Conservation (phyloP, 2,329 filamentous ascomycete genomes). For the Aspergillus uvarum region DNA sequence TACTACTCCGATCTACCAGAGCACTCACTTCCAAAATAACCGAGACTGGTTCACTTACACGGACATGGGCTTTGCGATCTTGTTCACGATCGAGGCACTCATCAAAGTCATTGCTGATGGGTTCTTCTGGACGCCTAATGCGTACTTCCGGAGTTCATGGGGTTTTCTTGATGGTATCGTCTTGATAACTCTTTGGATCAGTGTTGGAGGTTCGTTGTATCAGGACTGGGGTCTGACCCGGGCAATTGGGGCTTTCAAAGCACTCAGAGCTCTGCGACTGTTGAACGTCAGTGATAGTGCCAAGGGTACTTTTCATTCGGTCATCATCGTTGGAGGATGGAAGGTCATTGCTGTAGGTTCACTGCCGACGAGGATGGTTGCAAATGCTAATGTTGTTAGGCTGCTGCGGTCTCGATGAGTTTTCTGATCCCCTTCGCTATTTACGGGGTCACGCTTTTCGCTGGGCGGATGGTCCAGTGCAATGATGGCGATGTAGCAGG, state of each 20-base stretch:
- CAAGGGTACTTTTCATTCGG: conserved; percentile 91
- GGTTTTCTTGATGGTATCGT: conserved; percentile 93
- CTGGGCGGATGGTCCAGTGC: conserved; percentile 74
- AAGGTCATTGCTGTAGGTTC: conserved; percentile 77
- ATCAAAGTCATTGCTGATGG: conserved; percentile 96
- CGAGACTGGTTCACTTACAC: conserved; percentile 95
- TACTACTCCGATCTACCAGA: conserved; percentile 92
- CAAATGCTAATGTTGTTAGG: conserved; percentile 39
- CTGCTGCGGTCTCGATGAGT: conserved; percentile 90
- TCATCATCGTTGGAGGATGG: conserved; percentile 91
- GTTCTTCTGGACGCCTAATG: conserved; percentile 94
- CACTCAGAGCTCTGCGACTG: conserved; percentile 81
- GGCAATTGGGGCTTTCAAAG: conserved; percentile 95
- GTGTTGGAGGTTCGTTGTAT: conserved; percentile 77
- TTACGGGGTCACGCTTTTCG: conserved; percentile 91
- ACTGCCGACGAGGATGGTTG: neutral
- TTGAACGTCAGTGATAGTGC: conserved; percentile 96
- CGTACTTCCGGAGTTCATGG: conserved; percentile 95
- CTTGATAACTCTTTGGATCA: conserved; percentile 91
- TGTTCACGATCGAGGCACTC: conserved; percentile 81
- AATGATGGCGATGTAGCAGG: conserved; percentile 68
- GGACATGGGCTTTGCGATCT: conserved; percentile 80
- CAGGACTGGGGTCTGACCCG: conserved; percentile 83
- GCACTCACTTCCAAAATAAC: conserved; percentile 71
- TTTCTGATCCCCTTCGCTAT: conserved; percentile 95